A percentile compares a stretch with the other conserved stretches of the same genome.
phyloP scores from a whole-genome alignment of 139 green algal species.

The Gonium pectorale region DNA sequence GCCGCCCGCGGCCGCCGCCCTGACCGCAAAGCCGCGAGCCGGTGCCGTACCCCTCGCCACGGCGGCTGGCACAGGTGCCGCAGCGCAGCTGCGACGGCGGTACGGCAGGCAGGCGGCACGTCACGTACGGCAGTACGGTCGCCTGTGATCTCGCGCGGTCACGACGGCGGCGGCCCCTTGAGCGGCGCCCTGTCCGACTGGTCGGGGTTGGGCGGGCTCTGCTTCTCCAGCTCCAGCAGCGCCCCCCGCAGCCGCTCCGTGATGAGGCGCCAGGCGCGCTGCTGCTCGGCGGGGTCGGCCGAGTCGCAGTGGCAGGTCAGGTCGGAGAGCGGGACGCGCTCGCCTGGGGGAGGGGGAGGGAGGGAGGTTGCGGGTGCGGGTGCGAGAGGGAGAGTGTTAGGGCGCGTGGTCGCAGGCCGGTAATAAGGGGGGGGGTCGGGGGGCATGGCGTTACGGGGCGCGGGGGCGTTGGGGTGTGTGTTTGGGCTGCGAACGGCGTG shows the following conservation, averaged over 20 bases:
- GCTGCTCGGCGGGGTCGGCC: conserved; percentile 41
- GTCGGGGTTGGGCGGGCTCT: conserved; percentile 64
- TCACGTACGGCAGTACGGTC: no score
- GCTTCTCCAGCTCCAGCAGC: conserved; percentile 68
- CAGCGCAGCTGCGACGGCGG: no score
- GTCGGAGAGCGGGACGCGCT: conserved; percentile 76
- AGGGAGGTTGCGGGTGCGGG: neutral
- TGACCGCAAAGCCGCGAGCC: no score
- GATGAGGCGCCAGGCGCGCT: conserved; percentile 63
- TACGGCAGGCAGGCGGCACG: no score
- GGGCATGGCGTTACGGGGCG: no score
- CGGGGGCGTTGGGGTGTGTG: no score
- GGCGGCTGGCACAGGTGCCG: no score
- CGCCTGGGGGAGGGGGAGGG: conserved; percentile 51
- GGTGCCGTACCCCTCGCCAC: no score
- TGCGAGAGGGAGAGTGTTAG: no score
- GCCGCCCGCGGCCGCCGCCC: no score
- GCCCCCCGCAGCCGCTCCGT: conserved; percentile 62
- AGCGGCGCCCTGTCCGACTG: neutral
- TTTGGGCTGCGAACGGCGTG: no score
- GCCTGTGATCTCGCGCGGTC: neutral
- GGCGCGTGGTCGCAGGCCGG: neutral
- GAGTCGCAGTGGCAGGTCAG: conserved; percentile 65
- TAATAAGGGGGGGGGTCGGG: no score
- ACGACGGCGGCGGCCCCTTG: conserved; percentile 3